Base-by-base conservation (phyloP, 2,329 filamentous ascomycete genomes). In the Phoma herbarum region DNA sequence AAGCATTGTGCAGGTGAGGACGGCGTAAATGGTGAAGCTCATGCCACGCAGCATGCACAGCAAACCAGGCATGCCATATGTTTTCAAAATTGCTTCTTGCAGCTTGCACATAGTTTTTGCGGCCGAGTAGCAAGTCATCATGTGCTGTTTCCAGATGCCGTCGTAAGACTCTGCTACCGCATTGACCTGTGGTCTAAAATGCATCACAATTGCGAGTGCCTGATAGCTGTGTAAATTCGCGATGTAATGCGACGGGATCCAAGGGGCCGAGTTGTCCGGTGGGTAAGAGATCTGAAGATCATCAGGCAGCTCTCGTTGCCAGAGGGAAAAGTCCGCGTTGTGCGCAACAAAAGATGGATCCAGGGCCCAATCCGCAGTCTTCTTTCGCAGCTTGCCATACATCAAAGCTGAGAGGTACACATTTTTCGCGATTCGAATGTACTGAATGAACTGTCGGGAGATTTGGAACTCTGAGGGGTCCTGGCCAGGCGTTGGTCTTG, bases 31-130 rank as follows among this genome's bases (percentile, higher is more conserved):
- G 6, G 92, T 92, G 71, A 97, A 98, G 77, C 93, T 97, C 74
- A 96, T 93, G 37, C 94, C 94, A 65, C 94, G 86, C 71, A 94
- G 90, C 94, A 97, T 97, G 78, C 90, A 96, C 67, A 95, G 84
- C 16, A 98, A 82, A 0, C 93, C 94, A 16, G 86, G 86, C 60
- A 97, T 81, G 2, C 93, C 92, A 75, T 89, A 96, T 0, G 86
- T 85, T 52, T 89, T 85, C 58, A 96, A 73, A 33, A 96, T 87
- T 2, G 89, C 89, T 78, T 98, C 94, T 72, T 97, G 93, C 6
- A 97, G 78, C 59, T 91, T 88, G 77, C 93, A 97, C 49, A 98
- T 84, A 39, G 85, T 86, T 77, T 95, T 96, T 37, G 94, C 93
- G 1, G 93, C 90, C 39, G 87, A 86, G 73, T 96, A 94, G 72